Conservation (phyloP, 495 filamentous ascomycete species). For the Echria macrotheca region DNA sequence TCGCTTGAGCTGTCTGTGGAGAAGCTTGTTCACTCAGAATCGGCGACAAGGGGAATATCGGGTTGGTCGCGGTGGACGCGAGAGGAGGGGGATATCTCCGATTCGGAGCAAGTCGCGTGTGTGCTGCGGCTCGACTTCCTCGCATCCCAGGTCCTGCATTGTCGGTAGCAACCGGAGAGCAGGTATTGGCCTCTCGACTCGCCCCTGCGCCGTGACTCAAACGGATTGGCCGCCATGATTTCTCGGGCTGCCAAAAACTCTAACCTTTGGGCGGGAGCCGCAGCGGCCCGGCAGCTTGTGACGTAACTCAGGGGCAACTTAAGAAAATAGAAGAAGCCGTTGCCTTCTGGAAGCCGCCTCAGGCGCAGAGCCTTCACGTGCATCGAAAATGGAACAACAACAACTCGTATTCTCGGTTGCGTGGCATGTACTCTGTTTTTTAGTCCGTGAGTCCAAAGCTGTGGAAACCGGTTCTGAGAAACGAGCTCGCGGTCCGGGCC, state of each 20-base stretch:
- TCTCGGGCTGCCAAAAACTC: not conserved
- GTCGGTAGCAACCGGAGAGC: constrained; percentile 2
- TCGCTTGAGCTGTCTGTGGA: constrained; percentile 4
- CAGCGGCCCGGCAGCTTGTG: not conserved
- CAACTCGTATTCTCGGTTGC: not conserved
- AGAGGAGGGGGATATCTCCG: constrained; percentile 9
- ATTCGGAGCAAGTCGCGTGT: constrained; percentile 13
- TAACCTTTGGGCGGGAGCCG: not conserved
- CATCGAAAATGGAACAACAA: not conserved
- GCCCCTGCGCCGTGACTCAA: not conserved
- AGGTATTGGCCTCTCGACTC: not conserved
- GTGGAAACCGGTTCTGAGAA: constrained; percentile 48
- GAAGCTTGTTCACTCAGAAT: no score
- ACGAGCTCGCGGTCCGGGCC: constrained; percentile 33
- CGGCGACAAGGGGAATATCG: constrained; percentile 6
- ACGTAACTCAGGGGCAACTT: constrained; percentile 6
- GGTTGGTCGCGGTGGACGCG: constrained; percentile 1
- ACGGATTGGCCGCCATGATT: not conserved
- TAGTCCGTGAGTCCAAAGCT: constrained; percentile 49
- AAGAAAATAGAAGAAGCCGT: not conserved
- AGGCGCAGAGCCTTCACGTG: not conserved
- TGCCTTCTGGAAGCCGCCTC: not conserved
- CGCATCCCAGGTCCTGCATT: constrained; percentile 4
- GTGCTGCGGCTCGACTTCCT: constrained; percentile 6
- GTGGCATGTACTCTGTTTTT: constrained; percentile 46